Percentiles rank a stretch among this genome's conserved stretches.
Conservation (phyloP, 768 basidiomycete genomes). For the Lactarius quietus region DNA sequence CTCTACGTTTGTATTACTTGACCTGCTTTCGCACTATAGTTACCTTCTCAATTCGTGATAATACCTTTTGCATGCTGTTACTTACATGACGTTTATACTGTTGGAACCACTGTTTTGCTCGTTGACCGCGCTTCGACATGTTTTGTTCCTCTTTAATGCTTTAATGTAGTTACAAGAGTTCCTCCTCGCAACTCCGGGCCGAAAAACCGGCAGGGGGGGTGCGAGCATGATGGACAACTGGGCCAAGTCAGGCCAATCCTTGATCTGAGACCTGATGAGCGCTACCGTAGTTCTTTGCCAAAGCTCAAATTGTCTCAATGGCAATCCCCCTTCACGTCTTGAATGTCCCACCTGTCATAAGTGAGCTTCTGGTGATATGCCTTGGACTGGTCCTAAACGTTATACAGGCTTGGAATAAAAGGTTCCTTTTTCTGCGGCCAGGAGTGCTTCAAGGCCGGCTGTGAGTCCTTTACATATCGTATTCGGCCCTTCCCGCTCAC, state of each 20-base stretch:
- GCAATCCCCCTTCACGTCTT: slow-evolving; percentile 78
- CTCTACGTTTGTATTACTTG: slow-evolving; percentile 20
- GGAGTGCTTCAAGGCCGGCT: slow-evolving; percentile 93
- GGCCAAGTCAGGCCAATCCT: background rate
- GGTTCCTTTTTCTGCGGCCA: slow-evolving; percentile 93
- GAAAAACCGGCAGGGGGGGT: slow-evolving; percentile 1
- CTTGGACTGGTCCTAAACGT: slow-evolving; percentile 13
- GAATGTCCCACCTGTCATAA: slow-evolving; percentile 95
- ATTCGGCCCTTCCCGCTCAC: slow-evolving; percentile 21
- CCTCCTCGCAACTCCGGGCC: slow-evolving; percentile 5
- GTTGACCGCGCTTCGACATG: background rate
- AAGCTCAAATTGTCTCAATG: slow-evolving; percentile 67
- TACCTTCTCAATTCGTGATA: slow-evolving; percentile 11
- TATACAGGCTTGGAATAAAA: slow-evolving; percentile 64
- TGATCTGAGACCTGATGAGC: slow-evolving; percentile 33
- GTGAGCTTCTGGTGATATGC: slow-evolving; percentile 42
- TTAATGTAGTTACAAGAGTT: background rate
- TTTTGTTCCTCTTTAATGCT: background rate
- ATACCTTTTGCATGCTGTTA: slow-evolving; percentile 13
- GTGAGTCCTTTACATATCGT: slow-evolving; percentile 47
- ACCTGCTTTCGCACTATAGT: background rate
- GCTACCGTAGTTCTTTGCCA: slow-evolving; percentile 53
- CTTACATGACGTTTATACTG: background rate
- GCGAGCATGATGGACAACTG: background rate
- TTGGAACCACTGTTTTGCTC: background rate